Evolutionary conservation across 2,329 filamentous ascomycete species (phyloP), one percentile per base, ranked within the genome.

Genomic region (Aureobasidium sp.): DNA sequence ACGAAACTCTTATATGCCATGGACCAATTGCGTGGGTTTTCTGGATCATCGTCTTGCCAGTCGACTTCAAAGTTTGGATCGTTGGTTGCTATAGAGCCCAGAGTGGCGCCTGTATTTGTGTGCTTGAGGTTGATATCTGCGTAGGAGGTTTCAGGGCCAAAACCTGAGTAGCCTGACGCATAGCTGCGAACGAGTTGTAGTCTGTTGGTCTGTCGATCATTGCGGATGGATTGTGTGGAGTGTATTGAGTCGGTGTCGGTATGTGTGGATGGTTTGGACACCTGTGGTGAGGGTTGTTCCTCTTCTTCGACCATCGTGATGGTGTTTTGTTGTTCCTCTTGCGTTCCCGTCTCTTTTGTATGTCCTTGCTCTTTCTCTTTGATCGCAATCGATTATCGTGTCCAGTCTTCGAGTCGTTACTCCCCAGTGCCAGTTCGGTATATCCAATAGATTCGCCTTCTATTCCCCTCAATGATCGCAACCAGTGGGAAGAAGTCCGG

Each of bases 31-130:
- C 85, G 83, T 0, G 93, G 91, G 72, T 94, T 90, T 16, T 85
- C 83, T 3, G 82, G 81, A 71, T 92, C 90, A 66, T 86, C 80
- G 1, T 87, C 87, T 20, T 87, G 86, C 75, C 93, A 94, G 72
- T 91, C 89, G 63, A 95, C 85, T 78, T 96, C 93, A 72, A 89
- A 95, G 33, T 89, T 87, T 5, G 88, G 84, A 64, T 84, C 80
- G 10, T 73, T 72, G 9, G 77, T 80, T 61, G 77, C 38, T 2
- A 51, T n/a, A 0, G 66, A 64, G 9, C 53, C 48, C 13, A 67
- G 13, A 1, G 54, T 64, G n/a, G 55, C 66, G 15, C 60, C 56
- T 8, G 60, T 67, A 18, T 36, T 9, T 6, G 58, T 59, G 29
- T 48, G 59, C n/a, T 48, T 47, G 38, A 68, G 64, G 13, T 54